Evolutionary conservation across 495 filamentous ascomycete species (phyloP).

Genomic region (Podospora didyma): DNA sequence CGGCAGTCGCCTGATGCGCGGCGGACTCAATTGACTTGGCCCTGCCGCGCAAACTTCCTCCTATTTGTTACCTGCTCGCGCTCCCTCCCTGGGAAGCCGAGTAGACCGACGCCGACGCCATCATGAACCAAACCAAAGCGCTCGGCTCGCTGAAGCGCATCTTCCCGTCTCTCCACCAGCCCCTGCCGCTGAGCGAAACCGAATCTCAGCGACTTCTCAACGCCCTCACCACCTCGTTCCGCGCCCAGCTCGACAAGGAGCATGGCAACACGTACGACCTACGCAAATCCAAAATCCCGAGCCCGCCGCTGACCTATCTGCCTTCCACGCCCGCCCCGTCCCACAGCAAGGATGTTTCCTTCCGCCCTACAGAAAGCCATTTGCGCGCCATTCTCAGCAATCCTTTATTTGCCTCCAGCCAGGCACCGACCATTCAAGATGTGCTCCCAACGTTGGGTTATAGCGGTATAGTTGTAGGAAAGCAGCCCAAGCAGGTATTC

Average conservation of each 20-base stretch:
- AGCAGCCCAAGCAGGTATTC: slow-evolving; percentile 32
- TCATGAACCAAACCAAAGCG: slow-evolving; percentile 27
- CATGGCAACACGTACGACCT: slow-evolving; percentile 49
- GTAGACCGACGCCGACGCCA: not conserved
- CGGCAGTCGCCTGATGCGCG: too few relatives aligned
- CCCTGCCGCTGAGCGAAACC: slow-evolving; percentile 58
- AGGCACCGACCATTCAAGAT: too few relatives aligned
- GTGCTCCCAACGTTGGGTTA: too few relatives aligned
- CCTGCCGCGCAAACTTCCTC: too few relatives aligned
- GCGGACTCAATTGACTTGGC: too few relatives aligned
- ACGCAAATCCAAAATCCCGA: slow-evolving; percentile 9
- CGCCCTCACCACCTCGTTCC: slow-evolving; percentile 72
- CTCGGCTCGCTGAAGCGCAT: slow-evolving; percentile 45
- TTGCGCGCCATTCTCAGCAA: slow-evolving; percentile 65
- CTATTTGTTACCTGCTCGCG: too few relatives aligned
- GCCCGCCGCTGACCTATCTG: slow-evolving; percentile 13
- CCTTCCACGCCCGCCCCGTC: slow-evolving; percentile 5
- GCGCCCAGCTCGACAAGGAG: slow-evolving; percentile 63
- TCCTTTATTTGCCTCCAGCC: slow-evolving; percentile 51
- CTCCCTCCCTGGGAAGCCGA: not conserved
- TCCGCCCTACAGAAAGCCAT: slow-evolving; percentile 48
- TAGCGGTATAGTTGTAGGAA: too few relatives aligned
- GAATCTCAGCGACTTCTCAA: slow-evolving; percentile 66
- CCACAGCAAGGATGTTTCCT: not conserved
- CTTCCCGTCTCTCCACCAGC: slow-evolving; percentile 63